A percentile compares a stretch with the other conserved stretches of the same genome.
Conservation (phyloP, 73 alveolate genomes). For the Paramecium sexaurelia region DNA sequence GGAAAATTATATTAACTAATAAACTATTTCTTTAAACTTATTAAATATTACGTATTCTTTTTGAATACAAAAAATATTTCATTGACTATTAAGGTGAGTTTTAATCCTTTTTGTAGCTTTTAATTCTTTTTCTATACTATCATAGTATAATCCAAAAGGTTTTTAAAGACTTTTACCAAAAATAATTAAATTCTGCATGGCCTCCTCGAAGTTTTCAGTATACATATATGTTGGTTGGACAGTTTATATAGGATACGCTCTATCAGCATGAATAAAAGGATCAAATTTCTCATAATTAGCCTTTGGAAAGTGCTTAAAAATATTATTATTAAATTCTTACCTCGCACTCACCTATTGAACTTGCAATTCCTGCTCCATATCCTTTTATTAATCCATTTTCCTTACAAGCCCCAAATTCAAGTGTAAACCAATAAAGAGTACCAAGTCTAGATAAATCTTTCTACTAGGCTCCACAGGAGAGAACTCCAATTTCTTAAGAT, state of each 20-base stretch:
- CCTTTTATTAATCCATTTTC: conserved; percentile 57
- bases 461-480: conserved; percentile 71
- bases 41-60: no score
- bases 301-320: conserved; percentile 2
- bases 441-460: conserved; percentile 52
- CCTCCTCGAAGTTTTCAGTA: conserved; percentile 44
- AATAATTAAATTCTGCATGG: neutral
- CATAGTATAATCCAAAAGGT: conserved; percentile 27
- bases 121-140: neutral
- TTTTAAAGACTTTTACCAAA: conserved; percentile 30
- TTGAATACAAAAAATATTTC: neutral
- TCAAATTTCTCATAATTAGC: conserved; percentile 54
- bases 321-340: neutral
- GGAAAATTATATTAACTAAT: no score
- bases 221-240: conserved; percentile 46
- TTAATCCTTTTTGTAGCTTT: conserved; percentile 19
- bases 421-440: conserved; percentile 35
- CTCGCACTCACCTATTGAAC: conserved; percentile 35
- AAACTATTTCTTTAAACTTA: no score
- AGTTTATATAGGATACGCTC: neutral
- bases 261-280: conserved; percentile 29
- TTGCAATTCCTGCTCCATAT: conserved; percentile 63
- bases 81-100: conserved; percentile 22
- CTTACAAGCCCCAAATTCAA: conserved; percentile 48
- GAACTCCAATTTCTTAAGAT: conserved; percentile 78